These are phyloP conservation scores for Breviolum minutum DNA, from an alignment of 73 alveolate genomes.

Conservation along the genomic window DNA sequence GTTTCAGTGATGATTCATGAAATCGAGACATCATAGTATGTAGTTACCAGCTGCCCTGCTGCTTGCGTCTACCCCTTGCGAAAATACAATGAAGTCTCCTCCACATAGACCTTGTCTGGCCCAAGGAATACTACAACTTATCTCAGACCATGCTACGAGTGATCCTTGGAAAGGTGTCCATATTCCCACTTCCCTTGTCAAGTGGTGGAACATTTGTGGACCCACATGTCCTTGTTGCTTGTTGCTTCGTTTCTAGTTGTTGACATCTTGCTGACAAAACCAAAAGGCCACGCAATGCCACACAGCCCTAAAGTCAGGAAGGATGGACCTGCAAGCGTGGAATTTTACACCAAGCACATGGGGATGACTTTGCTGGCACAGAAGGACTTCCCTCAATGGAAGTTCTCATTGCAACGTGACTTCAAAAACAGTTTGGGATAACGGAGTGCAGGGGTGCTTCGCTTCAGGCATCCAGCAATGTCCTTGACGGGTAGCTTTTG, in stretches of 20 bases:
- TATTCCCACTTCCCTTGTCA: neutral
- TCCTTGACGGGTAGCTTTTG: too few species aligned
- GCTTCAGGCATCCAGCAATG: too few species aligned
- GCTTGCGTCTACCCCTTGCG: too few species aligned
- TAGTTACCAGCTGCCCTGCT: too few species aligned
- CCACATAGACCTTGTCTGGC: too few species aligned
- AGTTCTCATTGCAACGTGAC: constrained; percentile 32
- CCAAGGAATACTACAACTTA: neutral
- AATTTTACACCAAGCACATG: constrained; percentile 23
- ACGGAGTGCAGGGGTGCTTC: too few species aligned
- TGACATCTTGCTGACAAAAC: neutral
- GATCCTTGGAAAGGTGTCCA: neutral
- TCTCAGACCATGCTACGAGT: constrained; percentile 40
- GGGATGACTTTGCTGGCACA: constrained; percentile 33
- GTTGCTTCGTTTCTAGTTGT: neutral
- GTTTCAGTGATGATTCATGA: too few species aligned
- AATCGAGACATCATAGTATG: too few species aligned
- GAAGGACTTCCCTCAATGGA: constrained; percentile 21
- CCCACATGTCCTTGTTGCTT: too few species aligned
- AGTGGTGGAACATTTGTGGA: neutral
- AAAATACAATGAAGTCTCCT: too few species aligned
- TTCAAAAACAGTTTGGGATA: neutral
- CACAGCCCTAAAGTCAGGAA: neutral
- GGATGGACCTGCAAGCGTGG: constrained; percentile 37
- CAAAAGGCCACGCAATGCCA: too few species aligned